Base-by-base conservation (phyloP, 306 rosid genomes). In the Gastrolobium bilobum region DNA sequence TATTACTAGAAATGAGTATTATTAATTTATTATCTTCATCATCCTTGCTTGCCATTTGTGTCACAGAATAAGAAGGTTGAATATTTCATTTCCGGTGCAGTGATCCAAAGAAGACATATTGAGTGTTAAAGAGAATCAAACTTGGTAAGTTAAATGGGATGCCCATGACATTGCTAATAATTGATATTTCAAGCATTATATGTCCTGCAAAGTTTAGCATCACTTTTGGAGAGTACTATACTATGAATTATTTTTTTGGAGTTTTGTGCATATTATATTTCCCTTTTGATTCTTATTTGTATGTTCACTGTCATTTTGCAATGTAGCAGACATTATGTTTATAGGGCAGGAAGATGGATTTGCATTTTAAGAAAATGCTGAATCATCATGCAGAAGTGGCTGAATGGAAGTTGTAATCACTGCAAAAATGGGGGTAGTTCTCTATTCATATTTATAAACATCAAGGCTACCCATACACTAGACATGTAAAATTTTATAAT, bases 81-180 rank as follows among this genome's bases (percentile, higher is more conserved):
- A 33, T 67, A n/a, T 74, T 14, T 58, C 33, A 44, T 74, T 31
- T 59, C 10, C 1, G n/a, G 33, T 60, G 35, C 34, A 2, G 34
- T 59, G 57, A 43, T 58, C 79, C 46, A 44, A 59, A 53, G 69
- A 50, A 74, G 56, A 7, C 67, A 74, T 70, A 15, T 33, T 44
- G 46, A 4, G 20, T 54, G 77, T 9, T n/a, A 8, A 57, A 73
- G 15, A 39, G 51, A 59, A 57, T 57, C 68, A 57, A 53, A 30
- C 7, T 58, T 42, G 68, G 58, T 33, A 31, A 58, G 58, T 73
- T 44, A 30, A 58, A 73, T 59, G 68, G 43, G 56, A 57, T 73
- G 31, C 53, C 31, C 2, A 5, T 54, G 53, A 35, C 71, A 15
- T 15, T 64, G 35, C 48, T 1, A 7, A 8, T 9, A 8, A 40